phyloP scores from a whole-genome alignment of 768 basidiomycete species.

The Boletus fagicola region DNA sequence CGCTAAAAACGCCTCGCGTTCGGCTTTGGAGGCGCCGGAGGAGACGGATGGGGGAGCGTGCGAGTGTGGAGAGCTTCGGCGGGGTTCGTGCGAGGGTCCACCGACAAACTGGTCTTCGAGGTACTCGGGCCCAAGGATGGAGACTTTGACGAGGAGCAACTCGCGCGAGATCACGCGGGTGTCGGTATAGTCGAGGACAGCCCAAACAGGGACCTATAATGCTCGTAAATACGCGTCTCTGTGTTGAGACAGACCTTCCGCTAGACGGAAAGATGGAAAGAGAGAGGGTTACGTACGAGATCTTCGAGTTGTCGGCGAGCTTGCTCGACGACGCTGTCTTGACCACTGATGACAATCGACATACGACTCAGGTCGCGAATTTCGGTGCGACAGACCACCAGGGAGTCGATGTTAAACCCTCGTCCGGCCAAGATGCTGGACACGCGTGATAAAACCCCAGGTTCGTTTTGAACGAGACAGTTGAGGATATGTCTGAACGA shows the following conservation, averaged over 20 bases:
- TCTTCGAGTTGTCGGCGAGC: conserved; percentile 95
- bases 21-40: conserved; percentile 49
- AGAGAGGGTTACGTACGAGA: conserved; percentile 56
- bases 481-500: conserved; percentile 83
- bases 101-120: conserved; percentile 87
- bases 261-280: background rate
- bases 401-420: conserved; percentile 98
- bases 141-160: conserved; percentile 92
- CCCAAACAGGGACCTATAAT: conserved; percentile 94
- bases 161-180: conserved; percentile 91
- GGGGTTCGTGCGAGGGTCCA: conserved; percentile 79
- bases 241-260: background rate
- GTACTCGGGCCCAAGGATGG: conserved; percentile 96
- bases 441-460: conserved; percentile 97
- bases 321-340: conserved; percentile 98
- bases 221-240: background rate
- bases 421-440: conserved; percentile 96
- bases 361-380: conserved; percentile 95
- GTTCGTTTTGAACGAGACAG: conserved; percentile 98
- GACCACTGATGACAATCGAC: conserved; percentile 95
- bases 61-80: conserved; percentile 33
- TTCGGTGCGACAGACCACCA: conserved; percentile 97
- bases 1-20: conserved; percentile 70
- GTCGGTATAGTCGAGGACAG: conserved; percentile 95
- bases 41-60: conserved; percentile 2